Evolutionary conservation across 306 rosid species (phyloP), one percentile per base, ranked within the genome.

Genomic region (Castanea crenata): DNA sequence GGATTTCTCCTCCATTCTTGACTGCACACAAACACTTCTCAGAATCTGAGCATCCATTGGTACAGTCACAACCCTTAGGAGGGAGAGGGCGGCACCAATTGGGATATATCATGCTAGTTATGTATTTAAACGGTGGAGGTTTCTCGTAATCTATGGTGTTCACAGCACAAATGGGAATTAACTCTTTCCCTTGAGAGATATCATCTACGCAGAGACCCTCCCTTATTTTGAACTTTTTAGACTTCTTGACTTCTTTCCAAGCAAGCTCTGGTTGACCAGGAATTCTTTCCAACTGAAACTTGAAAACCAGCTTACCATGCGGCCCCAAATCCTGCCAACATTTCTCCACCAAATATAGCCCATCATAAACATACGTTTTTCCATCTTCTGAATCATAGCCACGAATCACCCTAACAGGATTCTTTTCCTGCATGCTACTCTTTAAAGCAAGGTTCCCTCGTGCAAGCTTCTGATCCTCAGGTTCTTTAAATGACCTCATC

Each of bases 381-480:
- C 94, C 95, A 69, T 91, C 94, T 15, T 59, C 25, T 55, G 92
- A 87, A 71, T 92, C 97, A 55, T 74, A 78, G 25, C 98, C 97
- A 41, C 94, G 96, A 69, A 95, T 91, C 89, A 95, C 98, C 87
- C 99, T 86, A 65, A 95, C 95, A 52, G 90, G 88, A 86, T 88
- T 92, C 85, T 82, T 85, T 54, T 81, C 95, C 55, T 85, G 77
- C 69, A 82, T 29, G 80, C 98, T 95, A 77, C 86, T 95, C 85
- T 87, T 91, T 93, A 95, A 68, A 61, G 97, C 95, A 72, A 95
- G 97, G 78, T 95, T 95, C 64, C 99, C 99, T 73, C 97, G 88
- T 77, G 89, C 89, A 80, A 92, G 98, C 89, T 90, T 95, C 85
- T 95, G 97, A 82, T 95, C 98, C 83, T 91, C 99, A n/a, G 96